phyloP scores from a whole-genome alignment of 208 protist genomes.

The Acanthamoeba healyi region DNA sequence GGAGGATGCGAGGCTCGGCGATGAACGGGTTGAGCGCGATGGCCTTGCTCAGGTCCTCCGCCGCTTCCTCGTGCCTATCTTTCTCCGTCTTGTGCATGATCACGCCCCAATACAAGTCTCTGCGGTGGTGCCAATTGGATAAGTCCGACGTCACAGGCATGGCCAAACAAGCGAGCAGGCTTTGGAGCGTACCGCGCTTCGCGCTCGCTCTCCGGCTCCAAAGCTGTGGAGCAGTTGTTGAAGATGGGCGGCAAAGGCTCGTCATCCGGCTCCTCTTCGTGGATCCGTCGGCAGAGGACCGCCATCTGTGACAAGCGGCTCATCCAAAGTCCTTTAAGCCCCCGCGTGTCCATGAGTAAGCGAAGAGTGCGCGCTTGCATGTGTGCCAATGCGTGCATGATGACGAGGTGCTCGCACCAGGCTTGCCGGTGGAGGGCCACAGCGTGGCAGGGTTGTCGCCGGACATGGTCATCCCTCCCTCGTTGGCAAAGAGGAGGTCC shows the following conservation, averaged over 20 bases:
- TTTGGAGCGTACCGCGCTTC: conserved; percentile 5
- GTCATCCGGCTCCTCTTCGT: background rate
- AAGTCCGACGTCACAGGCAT: background rate
- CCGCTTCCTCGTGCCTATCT: background rate
- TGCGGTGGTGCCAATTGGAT: background rate
- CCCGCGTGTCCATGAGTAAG: too few relatives aligned
- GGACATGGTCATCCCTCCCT: background rate
- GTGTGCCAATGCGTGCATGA: too few relatives aligned
- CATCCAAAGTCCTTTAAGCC: conserved; percentile 31
- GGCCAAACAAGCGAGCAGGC: background rate
- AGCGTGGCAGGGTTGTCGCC: background rate
- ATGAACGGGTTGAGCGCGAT: background rate
- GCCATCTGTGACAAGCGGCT: conserved; percentile 17
- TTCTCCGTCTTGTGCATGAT: conserved; percentile 7
- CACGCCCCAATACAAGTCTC: conserved; percentile 1
- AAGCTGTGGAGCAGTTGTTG: background rate
- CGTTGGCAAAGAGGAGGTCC: conserved; percentile 23
- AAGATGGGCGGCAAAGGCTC: conserved; percentile 1
- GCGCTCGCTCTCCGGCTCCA: background rate
- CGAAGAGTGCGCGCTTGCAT: too few relatives aligned
- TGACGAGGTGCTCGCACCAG: background rate
- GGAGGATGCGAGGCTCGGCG: background rate
- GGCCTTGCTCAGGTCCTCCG: background rate
- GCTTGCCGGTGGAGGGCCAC: conserved; percentile 16
- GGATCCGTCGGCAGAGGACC: background rate